A percentile compares a stretch with the other conserved stretches of the same genome.
Conservation (phyloP, 2,329 filamentous ascomycete genomes). For the Ophiocordyceps camponoti-rufipedis region DNA sequence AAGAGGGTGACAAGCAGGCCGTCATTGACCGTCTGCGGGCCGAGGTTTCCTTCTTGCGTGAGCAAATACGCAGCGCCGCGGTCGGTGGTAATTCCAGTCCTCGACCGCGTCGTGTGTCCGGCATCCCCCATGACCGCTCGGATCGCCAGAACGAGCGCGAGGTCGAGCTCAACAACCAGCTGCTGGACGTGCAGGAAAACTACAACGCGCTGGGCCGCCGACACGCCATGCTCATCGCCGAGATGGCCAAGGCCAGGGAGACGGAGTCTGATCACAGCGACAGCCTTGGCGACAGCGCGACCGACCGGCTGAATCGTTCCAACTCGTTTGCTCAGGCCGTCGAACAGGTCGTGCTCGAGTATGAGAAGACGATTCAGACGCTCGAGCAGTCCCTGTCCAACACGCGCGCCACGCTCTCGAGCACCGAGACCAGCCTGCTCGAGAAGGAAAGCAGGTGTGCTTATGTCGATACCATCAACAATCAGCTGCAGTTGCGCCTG, state of each 20-base stretch:
- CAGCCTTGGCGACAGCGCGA: constrained; percentile 56
- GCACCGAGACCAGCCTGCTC: constrained; percentile 67
- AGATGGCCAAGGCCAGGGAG: constrained; percentile 75
- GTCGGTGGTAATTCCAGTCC: constrained; percentile 41
- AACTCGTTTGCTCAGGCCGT: constrained; percentile 93
- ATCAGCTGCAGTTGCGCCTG: constrained; percentile 74
- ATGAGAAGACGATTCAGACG: constrained; percentile 94
- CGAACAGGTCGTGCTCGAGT: constrained; percentile 89
- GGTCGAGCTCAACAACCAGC: constrained; percentile 77
- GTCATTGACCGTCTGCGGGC: constrained; percentile 86
- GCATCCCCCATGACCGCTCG: constrained; percentile 45
- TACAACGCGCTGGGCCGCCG: constrained; percentile 82
- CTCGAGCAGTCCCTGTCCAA: constrained; percentile 82
- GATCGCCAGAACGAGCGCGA: constrained; percentile 75
- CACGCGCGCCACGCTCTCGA: constrained; percentile 67
- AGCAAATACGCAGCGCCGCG: constrained; percentile 80
- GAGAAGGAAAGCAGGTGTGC: constrained; percentile 91
- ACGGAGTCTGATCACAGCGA: constrained; percentile 44
- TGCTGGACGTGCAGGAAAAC: constrained; percentile 85
- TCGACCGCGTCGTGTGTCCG: constrained; percentile 24
- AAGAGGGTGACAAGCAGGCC: constrained; percentile 86
- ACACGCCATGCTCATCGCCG: constrained; percentile 87
- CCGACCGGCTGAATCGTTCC: constrained; percentile 80
- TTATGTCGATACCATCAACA: constrained; percentile 81
- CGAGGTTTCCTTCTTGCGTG: constrained; percentile 81